A percentile compares a stretch with the other conserved stretches of the same genome.
Evolutionary conservation across 2,329 filamentous ascomycete genomes (phyloP).

Genomic region (Ophiocordyceps robertsii): DNA sequence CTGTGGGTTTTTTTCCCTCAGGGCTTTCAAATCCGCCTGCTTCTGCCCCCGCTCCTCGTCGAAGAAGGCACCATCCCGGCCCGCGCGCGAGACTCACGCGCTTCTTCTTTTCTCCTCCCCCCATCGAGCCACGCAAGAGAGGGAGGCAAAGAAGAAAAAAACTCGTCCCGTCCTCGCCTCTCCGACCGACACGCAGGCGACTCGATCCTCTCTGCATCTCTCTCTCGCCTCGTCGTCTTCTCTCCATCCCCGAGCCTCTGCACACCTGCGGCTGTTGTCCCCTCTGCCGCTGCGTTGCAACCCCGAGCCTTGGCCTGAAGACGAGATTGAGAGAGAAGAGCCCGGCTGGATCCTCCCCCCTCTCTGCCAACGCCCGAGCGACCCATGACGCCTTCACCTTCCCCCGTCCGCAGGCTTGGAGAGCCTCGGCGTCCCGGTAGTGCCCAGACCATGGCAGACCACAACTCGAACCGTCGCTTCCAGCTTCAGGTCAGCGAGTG

Average conservation of each 20-base stretch:
- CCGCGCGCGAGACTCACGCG: constrained; percentile 1
- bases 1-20: too few relatives aligned
- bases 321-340: not conserved
- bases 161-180: not conserved
- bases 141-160: not conserved
- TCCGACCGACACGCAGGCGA: not conserved
- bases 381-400: constrained; percentile 24
- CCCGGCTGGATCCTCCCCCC: not conserved
- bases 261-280: too few relatives aligned
- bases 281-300: too few relatives aligned
- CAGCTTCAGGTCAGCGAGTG: constrained; percentile 50
- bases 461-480: constrained; percentile 30
- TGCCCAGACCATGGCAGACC: constrained; percentile 30
- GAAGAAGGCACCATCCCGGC: constrained; percentile 1
- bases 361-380: not conserved
- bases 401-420: constrained; percentile 19
- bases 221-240: not conserved
- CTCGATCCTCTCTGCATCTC: not conserved
- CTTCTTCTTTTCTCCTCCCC: not conserved
- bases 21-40: not conserved
- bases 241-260: not conserved
- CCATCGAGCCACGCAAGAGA: not conserved
- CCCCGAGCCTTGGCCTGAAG: too few relatives aligned
- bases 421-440: constrained; percentile 20
- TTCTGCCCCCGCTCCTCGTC: not conserved